A percentile compares a stretch with the other conserved stretches of the same genome.
Conservation (phyloP, 1,284 basidiomycete species). For the Cutaneotrichosporon sp. region DNA sequence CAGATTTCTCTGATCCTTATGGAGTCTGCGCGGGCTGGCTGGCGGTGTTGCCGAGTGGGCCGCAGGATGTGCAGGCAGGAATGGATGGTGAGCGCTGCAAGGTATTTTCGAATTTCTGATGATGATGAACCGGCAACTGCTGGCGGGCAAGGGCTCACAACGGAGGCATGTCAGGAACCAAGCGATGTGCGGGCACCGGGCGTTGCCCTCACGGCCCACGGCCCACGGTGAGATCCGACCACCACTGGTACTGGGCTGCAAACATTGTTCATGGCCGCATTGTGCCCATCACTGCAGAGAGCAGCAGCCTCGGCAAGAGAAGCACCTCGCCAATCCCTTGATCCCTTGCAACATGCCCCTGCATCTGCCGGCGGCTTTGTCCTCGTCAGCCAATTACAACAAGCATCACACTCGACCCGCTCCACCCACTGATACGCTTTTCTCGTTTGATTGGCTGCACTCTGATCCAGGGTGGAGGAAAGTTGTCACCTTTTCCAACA, state of each 20-base stretch:
- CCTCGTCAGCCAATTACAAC: neutral
- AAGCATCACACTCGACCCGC: too few relatives aligned
- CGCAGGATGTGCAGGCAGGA: neutral
- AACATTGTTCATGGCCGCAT: too few relatives aligned
- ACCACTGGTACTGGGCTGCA: too few relatives aligned
- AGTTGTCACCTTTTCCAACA: neutral
- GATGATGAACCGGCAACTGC: too few relatives aligned
- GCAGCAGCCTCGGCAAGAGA: neutral
- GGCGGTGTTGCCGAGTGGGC: neutral
- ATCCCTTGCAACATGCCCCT: neutral
- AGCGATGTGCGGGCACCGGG: too few relatives aligned
- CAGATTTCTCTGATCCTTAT: neutral
- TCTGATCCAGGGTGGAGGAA: neutral
- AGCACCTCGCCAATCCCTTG: neutral
- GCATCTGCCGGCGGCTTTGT: neutral
- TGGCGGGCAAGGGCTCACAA: too few relatives aligned
- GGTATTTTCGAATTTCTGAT: constrained; percentile 8
- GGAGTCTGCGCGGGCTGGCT: neutral
- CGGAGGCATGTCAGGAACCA: neutral
- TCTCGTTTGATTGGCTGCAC: neutral
- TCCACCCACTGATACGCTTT: neutral
- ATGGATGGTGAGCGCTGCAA: neutral
- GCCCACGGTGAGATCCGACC: too few relatives aligned
- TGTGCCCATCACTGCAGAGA: too few relatives aligned
- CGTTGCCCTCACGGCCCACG: too few relatives aligned